Conservation (phyloP, 2,329 filamentous ascomycete genomes). For the Monosporascus sp. region DNA sequence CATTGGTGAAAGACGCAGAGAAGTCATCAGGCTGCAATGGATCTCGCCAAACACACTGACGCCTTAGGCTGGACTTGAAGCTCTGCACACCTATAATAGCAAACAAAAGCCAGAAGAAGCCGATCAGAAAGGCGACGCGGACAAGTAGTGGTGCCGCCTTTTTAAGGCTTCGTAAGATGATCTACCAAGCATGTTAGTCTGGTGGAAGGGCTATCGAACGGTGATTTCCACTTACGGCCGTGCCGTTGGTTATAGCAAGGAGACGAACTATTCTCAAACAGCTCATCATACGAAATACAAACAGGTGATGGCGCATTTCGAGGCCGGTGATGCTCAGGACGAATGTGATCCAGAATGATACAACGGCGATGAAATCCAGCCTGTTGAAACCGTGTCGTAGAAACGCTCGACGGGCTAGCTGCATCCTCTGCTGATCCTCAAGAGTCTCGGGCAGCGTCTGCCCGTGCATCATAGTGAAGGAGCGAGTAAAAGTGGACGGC, state of each 20-base stretch:
- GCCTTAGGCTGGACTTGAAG: conserved; percentile 78
- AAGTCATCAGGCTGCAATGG: conserved; percentile 51
- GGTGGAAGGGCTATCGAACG: conserved; percentile 5
- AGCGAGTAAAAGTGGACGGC: conserved; percentile 65
- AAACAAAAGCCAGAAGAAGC: conserved; percentile 97
- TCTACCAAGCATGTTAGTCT: conserved; percentile 39
- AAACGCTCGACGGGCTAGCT: conserved; percentile 87
- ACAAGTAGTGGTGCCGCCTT: conserved; percentile 88
- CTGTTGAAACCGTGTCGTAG: conserved; percentile 93
- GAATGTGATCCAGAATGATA: conserved; percentile 94
- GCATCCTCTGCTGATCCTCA: conserved; percentile 74
- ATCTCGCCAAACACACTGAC: conserved; percentile 74
- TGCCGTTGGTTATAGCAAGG: conserved; percentile 88
- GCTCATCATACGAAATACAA: conserved; percentile 93
- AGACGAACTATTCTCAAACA: conserved; percentile 88
- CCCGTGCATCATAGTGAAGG: conserved; percentile 70
- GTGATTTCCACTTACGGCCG: conserved; percentile 57
- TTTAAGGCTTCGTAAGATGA: conserved; percentile 91
- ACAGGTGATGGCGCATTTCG: conserved; percentile 67
- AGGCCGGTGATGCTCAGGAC: conserved; percentile 62
- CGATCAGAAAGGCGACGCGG: conserved; percentile 87
- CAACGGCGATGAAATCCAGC: conserved; percentile 86
- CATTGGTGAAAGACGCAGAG: conserved; percentile 53
- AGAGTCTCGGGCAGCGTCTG: conserved; percentile 55
- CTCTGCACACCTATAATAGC: conserved; percentile 95